Base-by-base conservation (phyloP, 495 filamentous ascomycete species). In the Penicillium flavigenum region DNA sequence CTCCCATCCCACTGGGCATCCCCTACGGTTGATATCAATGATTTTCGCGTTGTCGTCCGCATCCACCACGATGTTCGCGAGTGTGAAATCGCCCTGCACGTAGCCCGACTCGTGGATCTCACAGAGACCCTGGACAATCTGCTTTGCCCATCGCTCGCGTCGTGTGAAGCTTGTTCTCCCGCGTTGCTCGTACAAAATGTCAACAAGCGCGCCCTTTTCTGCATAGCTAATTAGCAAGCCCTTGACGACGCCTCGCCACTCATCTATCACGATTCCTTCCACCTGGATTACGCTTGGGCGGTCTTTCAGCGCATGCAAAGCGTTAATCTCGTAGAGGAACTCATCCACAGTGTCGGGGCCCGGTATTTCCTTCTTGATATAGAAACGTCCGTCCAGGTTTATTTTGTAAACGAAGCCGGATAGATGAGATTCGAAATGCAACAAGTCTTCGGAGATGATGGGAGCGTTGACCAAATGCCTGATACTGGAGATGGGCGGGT, bases 351-450 rank as follows among this genome's bases (percentile, higher is more conserved):
- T 94, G 69, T 98, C 93, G 0, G 94, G 95, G 1, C 95, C 92
- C 2, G 94, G 94, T 47, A 98, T 98, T 70, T 98, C 94, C 66
- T 98, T 98, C 72, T 98, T 98, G 74, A 98, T 96, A 67, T 87
- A 89, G 16, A 83, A 76, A 46, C 82, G 74, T 38, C 83, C 86
- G 55, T 80, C 72, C 27, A 91, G 81, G 9, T 74, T 79, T 44
- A 98, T 92, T 74, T 93, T 96, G 79, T 98, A 98, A 32, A 98
- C 94, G 69, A 98, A 98, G 0, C 94, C 94, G 10, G 94, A 97
- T 62, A 98, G 79, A 67, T 98, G 94, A 2, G 89, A 87, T 59
- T 95, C 88, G 67, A 98, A 98, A 51, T 88, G 80, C 4, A 98
- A 68, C 16, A 88, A 82, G 44, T 81, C 81, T 68, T 97, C 92